These are phyloP conservation scores for Ophiostoma tasmaniense DNA, from an alignment of 2,329 filamentous ascomycete genomes.

Conservation along the genomic window DNA sequence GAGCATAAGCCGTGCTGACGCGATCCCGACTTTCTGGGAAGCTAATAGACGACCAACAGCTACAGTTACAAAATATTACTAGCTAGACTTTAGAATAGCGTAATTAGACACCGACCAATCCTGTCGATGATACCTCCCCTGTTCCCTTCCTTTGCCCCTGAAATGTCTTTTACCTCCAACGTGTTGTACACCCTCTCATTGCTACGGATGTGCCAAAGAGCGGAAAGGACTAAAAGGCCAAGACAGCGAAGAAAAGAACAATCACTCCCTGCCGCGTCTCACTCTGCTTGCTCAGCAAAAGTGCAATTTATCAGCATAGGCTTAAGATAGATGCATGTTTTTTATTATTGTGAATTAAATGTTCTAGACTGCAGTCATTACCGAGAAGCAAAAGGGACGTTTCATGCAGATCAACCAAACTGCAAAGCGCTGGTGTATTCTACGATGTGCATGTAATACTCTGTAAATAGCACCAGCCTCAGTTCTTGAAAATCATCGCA, in stretches of 20 bases:
- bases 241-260: not conserved
- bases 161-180: not conserved
- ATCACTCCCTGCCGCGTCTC: not conserved
- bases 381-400: not conserved
- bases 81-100: not conserved
- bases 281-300: not conserved
- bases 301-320: not conserved
- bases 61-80: not conserved
- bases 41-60: not conserved
- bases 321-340: too few species aligned
- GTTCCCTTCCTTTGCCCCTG: not conserved
- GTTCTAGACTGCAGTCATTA: not conserved
- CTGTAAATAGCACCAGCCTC: too few species aligned
- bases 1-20: not conserved
- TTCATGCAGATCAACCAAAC: not conserved
- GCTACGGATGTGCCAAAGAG: not conserved
- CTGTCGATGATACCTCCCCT: not conserved
- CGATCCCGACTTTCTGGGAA: not conserved
- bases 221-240: not conserved
- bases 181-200: not conserved
- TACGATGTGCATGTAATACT: too few species aligned
- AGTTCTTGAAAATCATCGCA: too few species aligned
- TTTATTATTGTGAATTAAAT: too few species aligned
- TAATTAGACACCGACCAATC: not conserved
- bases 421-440: not conserved